Percentiles rank a stretch among this genome's conserved stretches.
phyloP scores from a whole-genome alignment of 73 alveolate genomes.

The Effrenium voratum region DNA sequence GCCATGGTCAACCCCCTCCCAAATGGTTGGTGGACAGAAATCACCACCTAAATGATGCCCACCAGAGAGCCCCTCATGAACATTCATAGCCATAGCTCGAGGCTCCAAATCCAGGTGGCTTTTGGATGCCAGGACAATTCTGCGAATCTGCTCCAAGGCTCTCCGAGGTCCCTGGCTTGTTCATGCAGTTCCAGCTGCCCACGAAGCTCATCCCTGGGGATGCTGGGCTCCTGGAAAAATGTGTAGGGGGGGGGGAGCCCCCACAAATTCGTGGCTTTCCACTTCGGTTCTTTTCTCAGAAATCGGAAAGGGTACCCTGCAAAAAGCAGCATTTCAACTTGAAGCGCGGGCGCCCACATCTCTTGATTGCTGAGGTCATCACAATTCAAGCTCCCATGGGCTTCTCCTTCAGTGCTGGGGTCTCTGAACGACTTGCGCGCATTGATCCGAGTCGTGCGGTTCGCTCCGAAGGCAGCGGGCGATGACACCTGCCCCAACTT shows the following conservation, averaged over 20 bases:
- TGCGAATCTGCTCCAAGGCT: constrained; percentile 40
- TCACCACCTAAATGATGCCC: too few relatives aligned
- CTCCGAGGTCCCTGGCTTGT: constrained; percentile 65
- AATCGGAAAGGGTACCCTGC: neutral
- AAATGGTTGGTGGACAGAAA: too few relatives aligned
- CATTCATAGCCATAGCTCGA: too few relatives aligned
- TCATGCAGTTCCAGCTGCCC: constrained; percentile 77
- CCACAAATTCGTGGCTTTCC: neutral
- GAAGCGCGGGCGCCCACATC: neutral
- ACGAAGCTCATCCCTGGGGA: constrained; percentile 59
- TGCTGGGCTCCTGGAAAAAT: neutral
- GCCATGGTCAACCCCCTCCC: too few relatives aligned
- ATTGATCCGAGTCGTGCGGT: neutral
- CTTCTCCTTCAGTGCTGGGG: constrained; percentile 27
- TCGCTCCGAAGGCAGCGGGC: neutral
- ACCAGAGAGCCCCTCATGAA: too few relatives aligned
- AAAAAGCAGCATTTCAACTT: too few relatives aligned
- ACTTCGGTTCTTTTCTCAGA: neutral
- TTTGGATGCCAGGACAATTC: too few relatives aligned
- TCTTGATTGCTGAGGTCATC: neutral
- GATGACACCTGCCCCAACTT: constrained; percentile 59
- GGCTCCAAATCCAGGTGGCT: too few relatives aligned
- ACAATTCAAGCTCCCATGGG: constrained; percentile 55
- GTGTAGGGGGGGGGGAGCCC: too few relatives aligned
- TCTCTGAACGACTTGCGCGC: neutral